These are phyloP conservation scores for Blastobotrys peoriensis DNA, from an alignment of 805 yeast species.

Conservation along the genomic window DNA sequence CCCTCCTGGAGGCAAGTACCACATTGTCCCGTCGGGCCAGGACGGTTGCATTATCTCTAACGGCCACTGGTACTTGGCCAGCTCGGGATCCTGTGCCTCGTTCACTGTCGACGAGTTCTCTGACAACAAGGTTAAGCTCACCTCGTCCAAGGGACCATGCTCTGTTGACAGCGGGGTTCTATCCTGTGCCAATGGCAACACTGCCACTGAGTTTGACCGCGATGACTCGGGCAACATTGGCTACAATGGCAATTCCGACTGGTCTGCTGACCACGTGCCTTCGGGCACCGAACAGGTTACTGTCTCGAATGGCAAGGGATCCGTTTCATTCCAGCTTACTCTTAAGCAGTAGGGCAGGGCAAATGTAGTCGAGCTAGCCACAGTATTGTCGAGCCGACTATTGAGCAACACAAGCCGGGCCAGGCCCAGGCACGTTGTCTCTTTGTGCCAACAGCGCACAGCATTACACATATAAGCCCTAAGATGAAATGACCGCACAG, in stretches of 20 bases:
- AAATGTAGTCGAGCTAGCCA: too few species aligned
- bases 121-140: slow-evolving; percentile 67
- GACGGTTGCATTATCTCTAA: slow-evolving; percentile 75
- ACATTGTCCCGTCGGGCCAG: slow-evolving; percentile 44
- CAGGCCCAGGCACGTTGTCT: too few species aligned
- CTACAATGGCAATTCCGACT: slow-evolving; percentile 54
- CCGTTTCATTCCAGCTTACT: slow-evolving; percentile 32
- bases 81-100: slow-evolving; percentile 78
- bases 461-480: too few species aligned
- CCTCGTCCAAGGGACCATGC: slow-evolving; percentile 71
- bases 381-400: too few species aligned
- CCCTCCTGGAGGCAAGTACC: slow-evolving; percentile 35
- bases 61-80: slow-evolving; percentile 70
- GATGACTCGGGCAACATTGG: slow-evolving; percentile 44
- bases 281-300: slow-evolving; percentile 42
- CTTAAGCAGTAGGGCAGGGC: neutral
- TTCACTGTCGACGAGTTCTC: slow-evolving; percentile 51
- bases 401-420: too few species aligned
- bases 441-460: too few species aligned
- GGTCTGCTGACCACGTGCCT: slow-evolving; percentile 52
- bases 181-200: slow-evolving; percentile 30
- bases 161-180: slow-evolving; percentile 31
- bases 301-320: slow-evolving; percentile 40
- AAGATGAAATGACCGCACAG: too few species aligned
- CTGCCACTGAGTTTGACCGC: slow-evolving; percentile 54